A percentile compares a stretch with the other conserved stretches of the same genome.
These are phyloP conservation scores for Cymbopogon citratus DNA, from an alignment of 176 grass and related monocot genomes.

Conservation along the genomic window DNA sequence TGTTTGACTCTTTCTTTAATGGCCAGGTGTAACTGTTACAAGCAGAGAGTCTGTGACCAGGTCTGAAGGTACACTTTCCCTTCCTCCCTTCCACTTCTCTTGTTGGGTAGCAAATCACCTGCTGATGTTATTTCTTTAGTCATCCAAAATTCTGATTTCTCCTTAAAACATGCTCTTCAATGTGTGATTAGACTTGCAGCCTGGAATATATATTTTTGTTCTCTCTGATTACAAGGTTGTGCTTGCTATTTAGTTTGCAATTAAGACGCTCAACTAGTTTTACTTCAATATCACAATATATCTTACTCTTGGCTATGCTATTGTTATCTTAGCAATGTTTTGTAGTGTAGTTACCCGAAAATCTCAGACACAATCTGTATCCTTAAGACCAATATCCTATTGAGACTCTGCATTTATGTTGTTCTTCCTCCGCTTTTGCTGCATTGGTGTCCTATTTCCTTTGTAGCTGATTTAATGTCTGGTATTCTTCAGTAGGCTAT, in stretches of 20 bases:
- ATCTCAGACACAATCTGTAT: background rate
- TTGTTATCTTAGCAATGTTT: background rate
- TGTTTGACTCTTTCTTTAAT: constrained; percentile 30
- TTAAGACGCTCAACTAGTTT: background rate
- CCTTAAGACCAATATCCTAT: background rate
- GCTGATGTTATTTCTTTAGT: background rate
- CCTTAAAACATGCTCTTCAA: background rate
- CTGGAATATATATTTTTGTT: background rate
- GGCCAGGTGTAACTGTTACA: constrained; percentile 58
- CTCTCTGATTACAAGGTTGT: background rate
- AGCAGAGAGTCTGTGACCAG: constrained; percentile 58
- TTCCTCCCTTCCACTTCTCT: background rate
- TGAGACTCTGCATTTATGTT: background rate
- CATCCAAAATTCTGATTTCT: background rate
- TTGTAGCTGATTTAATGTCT: background rate
- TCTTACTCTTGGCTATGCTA: background rate
- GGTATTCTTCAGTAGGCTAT: background rate
- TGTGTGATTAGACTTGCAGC: background rate
- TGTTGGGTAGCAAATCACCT: background rate
- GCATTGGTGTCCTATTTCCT: background rate
- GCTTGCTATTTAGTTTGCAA: background rate
- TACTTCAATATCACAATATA: background rate
- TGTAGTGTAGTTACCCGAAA: background rate
- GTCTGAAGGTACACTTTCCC: constrained; percentile 41
- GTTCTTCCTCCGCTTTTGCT: background rate